Base-by-base conservation (phyloP, 1,284 basidiomycete genomes). In the Papiliotrema fonsecae region DNA sequence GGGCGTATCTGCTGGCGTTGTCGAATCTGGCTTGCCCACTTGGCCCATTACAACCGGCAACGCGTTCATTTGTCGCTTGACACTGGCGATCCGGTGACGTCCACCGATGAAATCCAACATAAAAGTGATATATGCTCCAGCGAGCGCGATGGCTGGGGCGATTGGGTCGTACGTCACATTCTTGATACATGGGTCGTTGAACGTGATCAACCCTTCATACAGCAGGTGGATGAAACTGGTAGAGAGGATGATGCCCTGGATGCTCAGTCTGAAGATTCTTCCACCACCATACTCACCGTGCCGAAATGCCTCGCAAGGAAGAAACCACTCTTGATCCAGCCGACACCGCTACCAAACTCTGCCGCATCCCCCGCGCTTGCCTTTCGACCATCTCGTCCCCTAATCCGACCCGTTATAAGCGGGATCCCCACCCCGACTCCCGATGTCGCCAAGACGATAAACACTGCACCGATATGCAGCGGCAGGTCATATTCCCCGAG, bases 201-300 rank as follows among this genome's bases (percentile, higher is more conserved):
- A 66, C 62, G 62, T 66, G 51, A 74, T 49, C 47, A 77, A 73
- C 1, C 71, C 66, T 50, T 76, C 73, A 54, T 65, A 71, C 0
- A 77, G 62, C 0, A 77, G 61, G 46, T 77, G 76, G 37, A 69
- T 67, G 47, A 77, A 76, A 0, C 74, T 75, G 0, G 75, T 76
- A 2, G 66, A 64, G 30, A 77, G 55, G 52, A 77, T 75, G 49
- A 77, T 64, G 22, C 76, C 76, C 34, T 35, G 34, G 14, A 14
- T n/a, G n/a, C n/a, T n/a, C n/a, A n/a, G n/a, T n/a, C n/a, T n/a
- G n/a, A n/a, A n/a, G n/a, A 14, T 6, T 19, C 14, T 35, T 35
- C 6, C 6, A 35, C 34, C 14, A 6, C 6, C 34, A 5, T 6
- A 35, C 34, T 14, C 19, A 35, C 34, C 19, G 65, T 62, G 10